phyloP scores from a whole-genome alignment of 2,329 filamentous ascomycete genomes.

The Aspergillus sp. region DNA sequence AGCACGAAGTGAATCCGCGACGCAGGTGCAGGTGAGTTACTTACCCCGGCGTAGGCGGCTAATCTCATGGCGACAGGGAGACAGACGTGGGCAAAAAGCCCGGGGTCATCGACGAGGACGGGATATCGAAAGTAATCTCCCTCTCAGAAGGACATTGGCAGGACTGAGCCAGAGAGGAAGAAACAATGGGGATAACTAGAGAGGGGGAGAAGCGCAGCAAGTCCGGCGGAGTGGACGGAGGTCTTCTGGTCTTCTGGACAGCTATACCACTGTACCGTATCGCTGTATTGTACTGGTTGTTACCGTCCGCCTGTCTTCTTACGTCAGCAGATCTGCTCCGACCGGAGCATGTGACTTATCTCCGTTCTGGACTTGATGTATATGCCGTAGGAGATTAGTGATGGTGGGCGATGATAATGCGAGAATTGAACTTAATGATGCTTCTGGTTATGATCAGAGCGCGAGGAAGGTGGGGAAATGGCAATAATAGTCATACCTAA shows the following conservation, averaged over 20 bases:
- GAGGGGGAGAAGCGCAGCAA: background rate
- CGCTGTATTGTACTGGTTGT: constrained; percentile 1
- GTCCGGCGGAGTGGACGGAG: constrained; percentile 2
- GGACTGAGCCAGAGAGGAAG: background rate
- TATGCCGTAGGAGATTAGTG: no score
- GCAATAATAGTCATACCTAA: no score
- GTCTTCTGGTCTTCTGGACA: constrained; percentile 27
- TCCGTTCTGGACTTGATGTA: background rate
- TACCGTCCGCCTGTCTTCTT: constrained; percentile 10
- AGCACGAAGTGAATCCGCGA: constrained; percentile 2
- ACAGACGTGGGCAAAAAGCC: constrained; percentile 21
- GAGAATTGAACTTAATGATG: no score
- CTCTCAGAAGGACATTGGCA: constrained; percentile 21
- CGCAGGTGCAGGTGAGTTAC: constrained; percentile 17
- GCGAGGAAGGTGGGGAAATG: no score
- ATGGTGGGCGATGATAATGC: no score
- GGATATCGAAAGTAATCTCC: background rate
- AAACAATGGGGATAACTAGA: background rate
- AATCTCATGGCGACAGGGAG: constrained; percentile 45
- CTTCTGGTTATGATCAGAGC: no score
- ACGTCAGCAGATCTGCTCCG: constrained; percentile 18
- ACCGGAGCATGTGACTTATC: background rate
- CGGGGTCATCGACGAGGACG: constrained; percentile 29
- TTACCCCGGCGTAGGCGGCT: constrained; percentile 54
- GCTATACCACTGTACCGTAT: constrained; percentile 18